Evolutionary conservation across 2,329 filamentous ascomycete genomes (phyloP).

Genomic region (Davidsoniella neocaledoniae): DNA sequence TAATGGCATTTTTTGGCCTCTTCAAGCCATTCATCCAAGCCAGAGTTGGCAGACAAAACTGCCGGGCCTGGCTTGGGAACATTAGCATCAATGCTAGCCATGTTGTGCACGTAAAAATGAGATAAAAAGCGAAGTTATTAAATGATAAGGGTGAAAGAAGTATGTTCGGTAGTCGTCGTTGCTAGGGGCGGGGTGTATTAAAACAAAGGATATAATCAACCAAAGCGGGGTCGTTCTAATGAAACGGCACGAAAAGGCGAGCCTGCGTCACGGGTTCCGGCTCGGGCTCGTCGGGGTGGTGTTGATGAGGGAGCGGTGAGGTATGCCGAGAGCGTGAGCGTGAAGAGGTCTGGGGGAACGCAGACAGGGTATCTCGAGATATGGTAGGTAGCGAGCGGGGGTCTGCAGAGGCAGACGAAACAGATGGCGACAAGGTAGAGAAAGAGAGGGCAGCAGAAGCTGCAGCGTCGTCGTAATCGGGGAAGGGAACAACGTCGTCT

Average conservation of each 20-base stretch:
- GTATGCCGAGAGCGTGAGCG: slow-evolving; percentile 11
- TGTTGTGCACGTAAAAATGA: background rate
- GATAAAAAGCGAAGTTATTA: background rate
- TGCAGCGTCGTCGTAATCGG: slow-evolving; percentile 12
- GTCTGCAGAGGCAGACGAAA: slow-evolving; percentile 5
- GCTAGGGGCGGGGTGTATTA: background rate
- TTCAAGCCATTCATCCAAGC: slow-evolving; percentile 89
- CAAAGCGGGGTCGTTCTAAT: slow-evolving; percentile 12
- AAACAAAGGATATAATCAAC: slow-evolving; percentile 6
- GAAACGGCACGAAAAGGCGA: slow-evolving; percentile 10
- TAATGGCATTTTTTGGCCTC: slow-evolving; percentile 96
- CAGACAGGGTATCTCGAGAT: slow-evolving; percentile 8
- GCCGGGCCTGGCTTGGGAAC: slow-evolving; percentile 86
- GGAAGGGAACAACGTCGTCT: slow-evolving; percentile 11
- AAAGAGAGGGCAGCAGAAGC: slow-evolving; percentile 9
- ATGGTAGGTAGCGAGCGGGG: slow-evolving; percentile 12
- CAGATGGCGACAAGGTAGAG: slow-evolving; percentile 3
- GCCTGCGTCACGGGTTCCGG: slow-evolving; percentile 12
- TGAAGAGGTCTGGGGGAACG: slow-evolving; percentile 5
- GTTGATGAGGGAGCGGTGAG: slow-evolving; percentile 10
- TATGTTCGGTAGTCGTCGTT: background rate
- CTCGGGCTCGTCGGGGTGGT: slow-evolving; percentile 11
- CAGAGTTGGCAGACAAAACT: slow-evolving; percentile 64
- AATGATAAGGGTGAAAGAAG: slow-evolving; percentile 2
- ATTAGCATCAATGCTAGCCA: slow-evolving; percentile 9